phyloP scores from a whole-genome alignment of 1,284 basidiomycete species.

The Ganoderma sinense region DNA sequence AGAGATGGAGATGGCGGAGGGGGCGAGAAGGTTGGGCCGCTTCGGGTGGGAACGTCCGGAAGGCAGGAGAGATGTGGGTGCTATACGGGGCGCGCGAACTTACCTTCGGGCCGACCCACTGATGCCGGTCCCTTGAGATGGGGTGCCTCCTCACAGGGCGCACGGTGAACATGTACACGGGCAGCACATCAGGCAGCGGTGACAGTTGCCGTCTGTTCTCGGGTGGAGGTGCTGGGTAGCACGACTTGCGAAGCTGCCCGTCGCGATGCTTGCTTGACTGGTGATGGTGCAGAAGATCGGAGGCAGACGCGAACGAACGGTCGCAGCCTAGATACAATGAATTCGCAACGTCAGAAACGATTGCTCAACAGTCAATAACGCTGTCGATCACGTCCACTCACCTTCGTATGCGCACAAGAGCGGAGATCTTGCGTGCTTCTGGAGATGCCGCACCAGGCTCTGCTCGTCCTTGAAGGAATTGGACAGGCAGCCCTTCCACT shows the following conservation, averaged over 20 bases:
- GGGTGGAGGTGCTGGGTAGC: slow-evolving; percentile 43
- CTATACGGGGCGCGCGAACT: slow-evolving; percentile 1
- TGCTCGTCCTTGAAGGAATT: slow-evolving; percentile 42
- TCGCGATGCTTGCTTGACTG: slow-evolving; percentile 27
- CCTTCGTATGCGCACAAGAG: slow-evolving; percentile 58
- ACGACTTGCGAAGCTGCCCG: slow-evolving; percentile 42
- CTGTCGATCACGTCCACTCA: slow-evolving; percentile 32
- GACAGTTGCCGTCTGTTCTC: slow-evolving; percentile 36
- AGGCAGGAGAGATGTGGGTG: background rate
- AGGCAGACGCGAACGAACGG: slow-evolving; percentile 44
- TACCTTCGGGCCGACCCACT: slow-evolving; percentile 61
- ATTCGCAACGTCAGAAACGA: background rate
- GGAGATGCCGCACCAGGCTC: slow-evolving; percentile 49
- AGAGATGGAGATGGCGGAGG: background rate
- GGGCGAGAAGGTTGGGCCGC: background rate
- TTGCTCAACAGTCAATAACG: background rate
- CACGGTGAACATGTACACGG: slow-evolving; percentile 57
- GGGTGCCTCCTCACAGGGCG: slow-evolving; percentile 48
- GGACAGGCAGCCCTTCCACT: slow-evolving; percentile 55
- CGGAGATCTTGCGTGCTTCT: slow-evolving; percentile 50
- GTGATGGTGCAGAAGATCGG: slow-evolving; percentile 47
- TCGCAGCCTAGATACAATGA: slow-evolving; percentile 47
- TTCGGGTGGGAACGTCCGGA: slow-evolving; percentile 1
- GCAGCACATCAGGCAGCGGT: slow-evolving; percentile 44
- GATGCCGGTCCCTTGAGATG: slow-evolving; percentile 58